These are phyloP conservation scores for Leccinum huronense DNA, from an alignment of 1,284 basidiomycete genomes.

Conservation along the genomic window DNA sequence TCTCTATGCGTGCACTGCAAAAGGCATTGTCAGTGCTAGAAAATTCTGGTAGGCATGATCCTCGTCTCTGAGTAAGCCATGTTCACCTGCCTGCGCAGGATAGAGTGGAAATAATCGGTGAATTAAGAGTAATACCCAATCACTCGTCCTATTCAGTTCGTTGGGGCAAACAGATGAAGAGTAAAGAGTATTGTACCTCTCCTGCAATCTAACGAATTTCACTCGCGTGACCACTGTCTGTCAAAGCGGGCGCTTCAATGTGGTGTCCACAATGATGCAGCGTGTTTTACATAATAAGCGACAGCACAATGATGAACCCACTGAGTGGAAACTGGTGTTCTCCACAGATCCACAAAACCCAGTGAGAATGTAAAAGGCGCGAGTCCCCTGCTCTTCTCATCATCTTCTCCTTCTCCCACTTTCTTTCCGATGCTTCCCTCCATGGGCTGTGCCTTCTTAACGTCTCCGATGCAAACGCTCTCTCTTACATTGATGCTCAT, in stretches of 20 bases:
- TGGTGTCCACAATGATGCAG: background rate
- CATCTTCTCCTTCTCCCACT: constrained; percentile 4
- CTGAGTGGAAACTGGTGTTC: background rate
- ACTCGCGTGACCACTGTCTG: constrained; percentile 12
- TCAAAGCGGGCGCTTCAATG: constrained; percentile 6
- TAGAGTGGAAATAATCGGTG: constrained; percentile 24
- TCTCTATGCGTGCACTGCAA: constrained; percentile 70
- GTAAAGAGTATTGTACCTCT: constrained; percentile 37
- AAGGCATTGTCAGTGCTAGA: constrained; percentile 41
- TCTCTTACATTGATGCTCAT: constrained; percentile 3
- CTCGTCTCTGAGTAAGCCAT: background rate
- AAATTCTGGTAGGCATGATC: constrained; percentile 27
- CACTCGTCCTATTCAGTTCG: constrained; percentile 23
- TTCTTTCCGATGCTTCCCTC: background rate
- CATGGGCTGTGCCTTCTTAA: constrained; percentile 15
- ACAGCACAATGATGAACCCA: constrained; percentile 7
- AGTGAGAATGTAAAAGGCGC: constrained; percentile 7
- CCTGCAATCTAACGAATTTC: constrained; percentile 30
- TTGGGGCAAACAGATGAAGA: constrained; percentile 23
- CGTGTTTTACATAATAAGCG: constrained; percentile 1
- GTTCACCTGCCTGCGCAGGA: constrained; percentile 17
- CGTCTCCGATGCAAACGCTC: constrained; percentile 4
- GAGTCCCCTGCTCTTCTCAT: background rate
- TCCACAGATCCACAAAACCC: constrained; percentile 14
- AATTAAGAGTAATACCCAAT: constrained; percentile 33